phyloP scores from a whole-genome alignment of 352 stramenopile genomes.

The Sclerospora graminicola region DNA sequence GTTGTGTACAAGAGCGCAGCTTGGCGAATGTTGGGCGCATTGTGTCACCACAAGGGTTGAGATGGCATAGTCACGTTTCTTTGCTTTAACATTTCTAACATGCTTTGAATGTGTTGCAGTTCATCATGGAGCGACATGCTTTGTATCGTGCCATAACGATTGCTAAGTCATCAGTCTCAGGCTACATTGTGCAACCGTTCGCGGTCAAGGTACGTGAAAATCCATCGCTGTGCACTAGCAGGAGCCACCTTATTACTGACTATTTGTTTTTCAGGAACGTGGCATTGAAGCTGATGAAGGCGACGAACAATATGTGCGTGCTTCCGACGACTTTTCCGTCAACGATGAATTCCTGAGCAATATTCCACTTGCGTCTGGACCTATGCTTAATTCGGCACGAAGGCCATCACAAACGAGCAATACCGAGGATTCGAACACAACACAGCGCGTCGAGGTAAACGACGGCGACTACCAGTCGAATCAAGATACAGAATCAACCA shows the following conservation, averaged over 20 bases:
- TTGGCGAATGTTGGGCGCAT: slow-evolving; percentile 61
- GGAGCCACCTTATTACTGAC: not conserved
- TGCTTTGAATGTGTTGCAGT: slow-evolving; percentile 18
- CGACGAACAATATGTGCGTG: slow-evolving; percentile 8
- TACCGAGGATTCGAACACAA: slow-evolving; percentile 13
- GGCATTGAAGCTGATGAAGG: slow-evolving; percentile 30
- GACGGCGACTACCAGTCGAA: slow-evolving; percentile 9
- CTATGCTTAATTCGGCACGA: slow-evolving; percentile 27
- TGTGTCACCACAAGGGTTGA: slow-evolving; percentile 52
- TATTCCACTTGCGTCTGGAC: slow-evolving; percentile 30
- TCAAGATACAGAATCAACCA: slow-evolving; percentile 10
- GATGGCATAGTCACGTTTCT: not conserved
- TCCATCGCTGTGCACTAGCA: not conserved
- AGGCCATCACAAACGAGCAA: slow-evolving; percentile 52
- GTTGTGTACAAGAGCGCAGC: slow-evolving; percentile 49
- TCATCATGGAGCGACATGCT: slow-evolving; percentile 52
- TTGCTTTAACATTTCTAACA: slow-evolving; percentile 7
- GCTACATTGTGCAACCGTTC: slow-evolving; percentile 54
- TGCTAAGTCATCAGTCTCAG: slow-evolving; percentile 49
- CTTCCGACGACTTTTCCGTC: slow-evolving; percentile 28
- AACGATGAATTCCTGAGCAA: slow-evolving; percentile 50
- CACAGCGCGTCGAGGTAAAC: slow-evolving; percentile 13
- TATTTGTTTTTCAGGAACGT: slow-evolving; percentile 18
- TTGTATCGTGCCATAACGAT: slow-evolving; percentile 41
- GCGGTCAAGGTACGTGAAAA: slow-evolving; percentile 32